phyloP scores from a whole-genome alignment of 2,329 filamentous ascomycete species.

The Colletotrichum sansevieriae region DNA sequence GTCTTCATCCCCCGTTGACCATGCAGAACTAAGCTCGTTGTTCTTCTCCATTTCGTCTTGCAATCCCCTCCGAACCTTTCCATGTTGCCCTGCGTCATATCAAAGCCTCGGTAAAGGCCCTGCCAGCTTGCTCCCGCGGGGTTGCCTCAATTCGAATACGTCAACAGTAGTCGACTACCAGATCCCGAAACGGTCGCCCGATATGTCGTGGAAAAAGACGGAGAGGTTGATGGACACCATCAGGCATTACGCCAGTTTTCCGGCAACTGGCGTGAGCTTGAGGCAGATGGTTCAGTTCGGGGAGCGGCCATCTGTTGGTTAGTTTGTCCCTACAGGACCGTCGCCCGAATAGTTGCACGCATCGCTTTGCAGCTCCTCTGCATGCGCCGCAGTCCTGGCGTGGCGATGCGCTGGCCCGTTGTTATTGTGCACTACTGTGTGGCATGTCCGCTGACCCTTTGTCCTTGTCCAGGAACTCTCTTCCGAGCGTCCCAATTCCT shows the following conservation, averaged over 20 bases:
- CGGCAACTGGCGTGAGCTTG: conserved; percentile 94
- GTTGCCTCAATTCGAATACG: conserved; percentile 38
- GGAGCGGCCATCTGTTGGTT: conserved; percentile 91
- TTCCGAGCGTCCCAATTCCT: conserved; percentile 99
- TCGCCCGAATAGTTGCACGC: conserved; percentile 25
- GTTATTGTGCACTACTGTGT: conserved; percentile 6
- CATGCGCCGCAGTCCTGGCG: not conserved
- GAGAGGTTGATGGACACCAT: conserved; percentile 96
- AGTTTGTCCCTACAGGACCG: conserved; percentile 47
- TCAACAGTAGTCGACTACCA: conserved; percentile 28
- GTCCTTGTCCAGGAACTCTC: conserved; percentile 77
- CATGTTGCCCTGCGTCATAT: conserved; percentile 44
- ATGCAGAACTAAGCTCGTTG: conserved; percentile 33
- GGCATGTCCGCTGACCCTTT: not conserved
- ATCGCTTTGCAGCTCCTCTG: conserved; percentile 18
- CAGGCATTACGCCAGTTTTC: conserved; percentile 96
- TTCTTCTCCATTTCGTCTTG: not conserved
- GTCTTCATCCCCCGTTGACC: conserved; percentile 23
- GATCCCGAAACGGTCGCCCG: conserved; percentile 49
- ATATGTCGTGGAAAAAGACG: conserved; percentile 94
- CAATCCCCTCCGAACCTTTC: conserved; percentile 26
- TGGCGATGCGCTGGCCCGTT: conserved; percentile 12
- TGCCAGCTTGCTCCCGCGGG: conserved; percentile 41
- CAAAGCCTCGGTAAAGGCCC: conserved; percentile 43
- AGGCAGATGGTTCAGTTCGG: conserved; percentile 99